Evolutionary conservation across 2,329 filamentous ascomycete genomes (phyloP).

Genomic region (Geoglossum cookeanum): DNA sequence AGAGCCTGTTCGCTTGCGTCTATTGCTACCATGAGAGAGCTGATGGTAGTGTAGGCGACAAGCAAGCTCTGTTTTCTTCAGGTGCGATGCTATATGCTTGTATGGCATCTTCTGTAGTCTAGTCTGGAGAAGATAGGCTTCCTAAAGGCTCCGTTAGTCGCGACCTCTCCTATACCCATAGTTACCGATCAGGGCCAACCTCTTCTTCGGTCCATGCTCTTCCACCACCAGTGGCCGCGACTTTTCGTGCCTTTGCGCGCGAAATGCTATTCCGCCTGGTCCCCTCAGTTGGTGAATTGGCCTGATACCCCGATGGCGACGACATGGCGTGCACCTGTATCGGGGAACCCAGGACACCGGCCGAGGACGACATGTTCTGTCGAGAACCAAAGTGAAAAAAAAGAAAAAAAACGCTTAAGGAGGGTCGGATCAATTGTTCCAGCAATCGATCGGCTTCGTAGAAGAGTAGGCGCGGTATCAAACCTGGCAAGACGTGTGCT

Average conservation of each 20-base stretch:
- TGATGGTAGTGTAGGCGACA: slow-evolving; percentile 80
- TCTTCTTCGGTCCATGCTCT: slow-evolving; percentile 75
- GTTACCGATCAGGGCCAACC: slow-evolving; percentile 28
- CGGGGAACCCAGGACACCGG: slow-evolving; percentile 4
- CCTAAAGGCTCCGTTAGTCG: slow-evolving; percentile 28
- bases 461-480: neutral
- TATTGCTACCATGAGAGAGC: slow-evolving; percentile 62
- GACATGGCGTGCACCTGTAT: neutral
- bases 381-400: neutral
- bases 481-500: neutral
- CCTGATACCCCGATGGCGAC: neutral
- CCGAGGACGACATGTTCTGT: slow-evolving; percentile 7
- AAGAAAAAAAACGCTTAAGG: slow-evolving; percentile 4
- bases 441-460: neutral
- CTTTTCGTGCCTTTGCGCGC: slow-evolving; percentile 40
- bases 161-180: neutral
- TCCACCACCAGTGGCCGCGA: slow-evolving; percentile 52
- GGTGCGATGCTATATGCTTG: slow-evolving; percentile 68
- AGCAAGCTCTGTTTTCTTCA: slow-evolving; percentile 75
- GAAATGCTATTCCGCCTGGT: slow-evolving; percentile 31
- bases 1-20: slow-evolving; percentile 57
- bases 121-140: slow-evolving; percentile 66
- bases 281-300: slow-evolving; percentile 31
- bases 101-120: slow-evolving; percentile 79
- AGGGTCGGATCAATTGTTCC: slow-evolving; percentile 1